Percentiles rank a stretch among this genome's conserved stretches.
Conservation (phyloP, 2,329 filamentous ascomycete species). For the Aspergillus pseudonomiae region DNA sequence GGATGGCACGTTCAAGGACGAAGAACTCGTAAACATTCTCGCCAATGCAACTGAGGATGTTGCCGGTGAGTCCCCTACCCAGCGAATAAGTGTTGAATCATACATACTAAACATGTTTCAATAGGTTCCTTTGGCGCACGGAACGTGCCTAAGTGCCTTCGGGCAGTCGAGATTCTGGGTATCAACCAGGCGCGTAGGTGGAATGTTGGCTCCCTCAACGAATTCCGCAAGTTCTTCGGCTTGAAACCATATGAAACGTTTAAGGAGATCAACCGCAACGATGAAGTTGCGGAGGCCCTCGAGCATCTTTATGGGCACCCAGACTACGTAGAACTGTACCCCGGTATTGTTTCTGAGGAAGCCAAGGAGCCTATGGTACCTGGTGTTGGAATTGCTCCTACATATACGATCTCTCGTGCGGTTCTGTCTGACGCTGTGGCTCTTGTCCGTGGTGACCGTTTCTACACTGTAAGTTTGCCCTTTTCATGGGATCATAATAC, state of each 20-base stretch:
- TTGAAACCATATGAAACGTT: slow-evolving; percentile 76
- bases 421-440: slow-evolving; percentile 77
- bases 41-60: slow-evolving; percentile 71
- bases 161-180: slow-evolving; percentile 76
- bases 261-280: slow-evolving; percentile 81
- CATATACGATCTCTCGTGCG: slow-evolving; percentile 75
- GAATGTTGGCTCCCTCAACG: slow-evolving; percentile 78
- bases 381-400: slow-evolving; percentile 74
- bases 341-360: slow-evolving; percentile 75
- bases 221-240: slow-evolving; percentile 81
- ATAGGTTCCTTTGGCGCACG: slow-evolving; percentile 69
- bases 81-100: too few relatives aligned
- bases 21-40: slow-evolving; percentile 74
- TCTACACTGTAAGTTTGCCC: slow-evolving; percentile 61
- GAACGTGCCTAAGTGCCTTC: slow-evolving; percentile 73
- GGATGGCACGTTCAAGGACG: slow-evolving; percentile 73
- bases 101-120: slow-evolving; percentile 9
- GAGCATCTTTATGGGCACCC: slow-evolving; percentile 69
- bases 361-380: slow-evolving; percentile 73
- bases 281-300: slow-evolving; percentile 67
- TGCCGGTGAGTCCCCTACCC: slow-evolving; percentile 28
- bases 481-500: not conserved
- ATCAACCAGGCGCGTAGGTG: slow-evolving; percentile 77
- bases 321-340: slow-evolving; percentile 79
- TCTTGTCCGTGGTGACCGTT: slow-evolving; percentile 76